Base-by-base conservation (phyloP, 2,329 filamentous ascomycete genomes). In the Alternaria brassicicola region DNA sequence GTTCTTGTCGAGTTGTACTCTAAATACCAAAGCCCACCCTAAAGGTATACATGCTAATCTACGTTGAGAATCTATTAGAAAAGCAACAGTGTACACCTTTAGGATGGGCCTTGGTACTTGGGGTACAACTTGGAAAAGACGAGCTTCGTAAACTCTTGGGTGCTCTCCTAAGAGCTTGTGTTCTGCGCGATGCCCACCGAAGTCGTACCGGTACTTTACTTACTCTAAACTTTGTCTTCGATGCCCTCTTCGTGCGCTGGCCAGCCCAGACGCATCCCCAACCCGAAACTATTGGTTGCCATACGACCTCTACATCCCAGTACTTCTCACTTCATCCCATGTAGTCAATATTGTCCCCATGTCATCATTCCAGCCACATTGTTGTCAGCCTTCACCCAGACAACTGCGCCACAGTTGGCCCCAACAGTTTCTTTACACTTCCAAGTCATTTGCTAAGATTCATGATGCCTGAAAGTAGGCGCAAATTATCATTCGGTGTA, bases 371-470 rank as follows among this genome's bases (percentile, higher is more conserved):
- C 21, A 43, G 52, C 56, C 59, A 49, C 43, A 35, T 35, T 38
- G 30, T 36, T 51, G 19, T 26, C 48, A 53, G 45, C 53, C 43
- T 55, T 36, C 41, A 55, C 41, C 15, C 33, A 45, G 17, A 19
- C 12, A 17, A 28, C 61, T 63, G 58, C 55, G 61, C 61, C 58
- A 61, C 57, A 12, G n/a, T 42, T 51, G 25, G 26, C 52, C 58
- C 55, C 61, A 63, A 63, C 52, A 59, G 36, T 42, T 53, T 15
- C 30, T 45, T 41, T n/a, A 41, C 36, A 19, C 17, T 3, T 31
- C 19, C 23, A 19, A 39, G 17, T 31, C 15, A 30, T 41, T 51
- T 41, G 35, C 28, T 23, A 49, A 13, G 17, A 21, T 19, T 25
- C 36, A 19, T 39, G 49, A 36, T 51, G 60, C 57, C 60, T 61